Evolutionary conservation across 1,284 basidiomycete genomes (phyloP).

Genomic region (Entoloma clypeatum): DNA sequence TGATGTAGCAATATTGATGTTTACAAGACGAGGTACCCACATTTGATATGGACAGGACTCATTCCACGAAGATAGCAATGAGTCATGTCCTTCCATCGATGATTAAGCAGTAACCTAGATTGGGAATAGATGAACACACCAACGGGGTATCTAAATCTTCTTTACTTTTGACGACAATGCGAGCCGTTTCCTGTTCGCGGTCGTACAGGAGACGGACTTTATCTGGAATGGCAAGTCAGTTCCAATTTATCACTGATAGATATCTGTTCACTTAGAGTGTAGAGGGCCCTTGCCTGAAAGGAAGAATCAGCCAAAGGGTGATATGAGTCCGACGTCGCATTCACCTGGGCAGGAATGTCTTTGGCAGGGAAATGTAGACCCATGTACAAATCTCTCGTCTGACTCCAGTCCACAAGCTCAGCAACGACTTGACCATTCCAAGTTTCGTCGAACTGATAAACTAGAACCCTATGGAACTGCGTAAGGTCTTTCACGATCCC

Average conservation of each 20-base stretch:
- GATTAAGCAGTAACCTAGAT: not conserved
- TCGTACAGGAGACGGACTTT: slow-evolving; percentile 84
- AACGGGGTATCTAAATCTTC: slow-evolving; percentile 72
- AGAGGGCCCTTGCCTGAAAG: slow-evolving; percentile 41
- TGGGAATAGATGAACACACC: slow-evolving; percentile 32
- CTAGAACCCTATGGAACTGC: slow-evolving; percentile 82
- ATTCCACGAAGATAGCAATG: slow-evolving; percentile 85
- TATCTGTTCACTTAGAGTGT: slow-evolving; percentile 39
- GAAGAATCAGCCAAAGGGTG: slow-evolving; percentile 10
- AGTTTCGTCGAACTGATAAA: slow-evolving; percentile 80
- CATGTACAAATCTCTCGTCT: slow-evolving; percentile 76
- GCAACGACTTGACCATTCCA: slow-evolving; percentile 80
- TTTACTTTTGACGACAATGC: slow-evolving; percentile 66
- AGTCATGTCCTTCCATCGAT: slow-evolving; percentile 68
- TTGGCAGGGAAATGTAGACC: slow-evolving; percentile 67
- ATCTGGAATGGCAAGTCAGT: slow-evolving; percentile 39
- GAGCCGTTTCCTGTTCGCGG: slow-evolving; percentile 71
- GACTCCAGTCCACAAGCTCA: slow-evolving; percentile 81
- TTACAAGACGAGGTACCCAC: slow-evolving; percentile 32
- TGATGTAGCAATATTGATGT: slow-evolving; percentile 10
- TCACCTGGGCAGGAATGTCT: slow-evolving; percentile 57
- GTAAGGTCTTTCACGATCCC: slow-evolving; percentile 82
- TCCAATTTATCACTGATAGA: not conserved
- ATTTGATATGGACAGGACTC: slow-evolving; percentile 88
- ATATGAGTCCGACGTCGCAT: slow-evolving; percentile 5